Base-by-base conservation (phyloP, 2,329 filamentous ascomycete species). In the Cladosporium sp. region DNA sequence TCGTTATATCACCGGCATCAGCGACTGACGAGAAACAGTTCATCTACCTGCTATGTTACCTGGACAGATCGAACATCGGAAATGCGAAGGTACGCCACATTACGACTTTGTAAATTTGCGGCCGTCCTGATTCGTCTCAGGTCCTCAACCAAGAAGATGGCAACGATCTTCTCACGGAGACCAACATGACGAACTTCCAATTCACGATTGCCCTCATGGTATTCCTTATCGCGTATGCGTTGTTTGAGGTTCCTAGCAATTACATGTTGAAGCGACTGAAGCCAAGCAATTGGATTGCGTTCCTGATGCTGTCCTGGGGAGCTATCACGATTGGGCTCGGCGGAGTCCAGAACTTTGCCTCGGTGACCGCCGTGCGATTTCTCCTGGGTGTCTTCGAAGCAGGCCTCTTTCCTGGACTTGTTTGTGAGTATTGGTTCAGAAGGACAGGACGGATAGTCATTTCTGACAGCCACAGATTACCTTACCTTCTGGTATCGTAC, bases 11-110 rank as follows among this genome's bases (percentile, higher is more conserved):
- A 14, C 2, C 25, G 26, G 13, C 8, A n/a, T 18, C 18, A 6
- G 10, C 16, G 21, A 21, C 21, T 13, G n/a, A 54, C 16, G 16
- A 13, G 10, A 16, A 21, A 21, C 51, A 54, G 51, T 54, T 54
- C 61, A 88, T 91, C 59, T 91, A 89, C 74, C 81, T 91, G 54
- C 81, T 91, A 25, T 89, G 86, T 76, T 90, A 88, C 73, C 82
- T 91, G 26, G 88, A 91, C 76, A 81, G 86, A 51, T 84, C 86
- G 64, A 91, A 91, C 75, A 90, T 91, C 18, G 70, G 67, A 30
- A 65, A 65, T 8, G 63, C 63, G 1, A 64, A 64, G 36, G 58
- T 36, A 53, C 21, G 7, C 13, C 16, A 32, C 5, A 26, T 25
- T 16, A 60, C 23, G 1, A 5, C 39, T 25, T 13, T 18, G 1